Evolutionary conservation across 2,329 filamentous ascomycete genomes (phyloP).

Genomic region (Apiospora aurea): DNA sequence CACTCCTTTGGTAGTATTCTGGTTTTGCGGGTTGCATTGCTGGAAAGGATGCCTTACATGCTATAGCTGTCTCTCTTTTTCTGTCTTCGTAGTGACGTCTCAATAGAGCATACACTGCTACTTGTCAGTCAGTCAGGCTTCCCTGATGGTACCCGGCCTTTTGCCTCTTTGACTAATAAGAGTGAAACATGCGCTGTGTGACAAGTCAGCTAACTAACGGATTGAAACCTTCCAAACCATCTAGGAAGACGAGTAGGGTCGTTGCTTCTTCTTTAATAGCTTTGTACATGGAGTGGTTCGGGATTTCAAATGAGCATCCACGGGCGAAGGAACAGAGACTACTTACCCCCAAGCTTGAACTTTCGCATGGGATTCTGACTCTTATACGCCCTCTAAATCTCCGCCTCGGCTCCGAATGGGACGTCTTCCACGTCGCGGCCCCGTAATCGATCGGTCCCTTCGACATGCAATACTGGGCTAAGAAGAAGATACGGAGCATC

Average conservation of each 20-base stretch:
- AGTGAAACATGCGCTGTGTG: no score
- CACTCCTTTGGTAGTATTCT: background rate
- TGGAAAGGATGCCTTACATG: background rate
- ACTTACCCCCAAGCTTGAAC: no score
- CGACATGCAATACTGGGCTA: constrained; percentile 25
- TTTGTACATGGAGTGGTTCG: no score
- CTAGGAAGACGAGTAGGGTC: no score
- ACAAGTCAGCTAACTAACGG: no score
- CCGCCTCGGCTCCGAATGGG: constrained; percentile 30
- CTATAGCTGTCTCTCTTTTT: background rate
- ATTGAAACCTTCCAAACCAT: no score
- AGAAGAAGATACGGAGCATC: constrained; percentile 35
- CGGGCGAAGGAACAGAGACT: no score
- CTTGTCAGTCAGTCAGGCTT: background rate
- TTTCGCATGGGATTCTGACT: background rate
- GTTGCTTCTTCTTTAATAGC: no score
- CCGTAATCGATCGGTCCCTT: constrained; percentile 25
- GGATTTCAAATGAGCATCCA: no score
- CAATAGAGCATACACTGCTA: background rate
- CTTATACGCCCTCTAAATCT: background rate
- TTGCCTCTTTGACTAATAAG: background rate
- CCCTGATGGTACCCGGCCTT: background rate
- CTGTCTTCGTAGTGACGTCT: background rate
- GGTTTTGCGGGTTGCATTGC: background rate
- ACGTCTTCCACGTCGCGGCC: constrained; percentile 34